Evolutionary conservation across 1,284 basidiomycete genomes (phyloP), one percentile per base, ranked within the genome.

Genomic region (Fomes fomentarius): DNA sequence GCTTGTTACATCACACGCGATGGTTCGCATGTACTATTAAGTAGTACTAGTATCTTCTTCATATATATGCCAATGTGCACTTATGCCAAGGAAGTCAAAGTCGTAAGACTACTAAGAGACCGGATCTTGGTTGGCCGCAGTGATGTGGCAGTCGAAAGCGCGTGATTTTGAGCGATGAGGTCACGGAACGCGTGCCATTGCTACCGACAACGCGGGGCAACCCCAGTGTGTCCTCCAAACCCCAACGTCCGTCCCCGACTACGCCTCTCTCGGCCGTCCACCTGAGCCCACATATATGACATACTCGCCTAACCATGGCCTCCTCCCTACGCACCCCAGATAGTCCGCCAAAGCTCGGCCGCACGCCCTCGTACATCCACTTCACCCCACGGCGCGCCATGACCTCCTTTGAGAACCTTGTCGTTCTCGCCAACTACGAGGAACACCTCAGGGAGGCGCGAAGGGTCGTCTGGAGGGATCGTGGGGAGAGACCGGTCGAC

Each of bases 381-480:
- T 76, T 84, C 62, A 75, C 78, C 8, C 82, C 81, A 0, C 76
- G 75, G 31, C 80, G 82, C 37, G 80, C 84, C 2, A 83, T 88
- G 71, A 76, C 81, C 5, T 91, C 88, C 0, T 91, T 91, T 60
- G 89, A 92, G 66, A 92, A 92, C 65, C 73, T 92, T 9, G 87
- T 92, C 44, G 87, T 84, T 15, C 79, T 92, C 42, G 89, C 89
- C 10, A 91, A 92, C 67, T 85, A 91, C 68, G 89, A 91, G 63
- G 84, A 89, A 55, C 74, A 80, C 2, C 75, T 92, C 35, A 79
- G 74, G 55, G 87, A 86, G 52, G 87, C 91, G 0, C 76, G 83
- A 39, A 86, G 82, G 67, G 86, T 93, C 65, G 84, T 96, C 1
- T 96, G 94, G 93, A 79, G 94, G 31, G 85, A 90, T 61, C 76